Evolutionary conservation across 495 filamentous ascomycete genomes (phyloP), one percentile per base, ranked within the genome.

Genomic region (Friedmanniomyces endolithicus): DNA sequence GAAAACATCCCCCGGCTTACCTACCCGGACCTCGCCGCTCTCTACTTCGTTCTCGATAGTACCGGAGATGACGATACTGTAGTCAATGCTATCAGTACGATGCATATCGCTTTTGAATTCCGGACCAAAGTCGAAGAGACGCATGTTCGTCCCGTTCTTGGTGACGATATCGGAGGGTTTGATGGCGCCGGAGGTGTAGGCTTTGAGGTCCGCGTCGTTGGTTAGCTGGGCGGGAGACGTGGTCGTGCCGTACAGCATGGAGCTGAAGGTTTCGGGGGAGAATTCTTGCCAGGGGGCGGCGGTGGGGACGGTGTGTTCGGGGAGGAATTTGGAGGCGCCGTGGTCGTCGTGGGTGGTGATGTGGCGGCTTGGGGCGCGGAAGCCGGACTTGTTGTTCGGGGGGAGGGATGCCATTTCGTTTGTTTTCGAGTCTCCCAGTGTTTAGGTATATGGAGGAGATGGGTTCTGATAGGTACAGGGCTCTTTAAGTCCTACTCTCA

Each of bases 61-160:
- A 0, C 86, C 86, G 62, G 87, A 83, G 14, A 90, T 54, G 23
- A 90, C 76, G 53, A 88, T 73, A 2, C 83, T 83, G 47, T 83
- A 88, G 59, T 90, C 86, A 1, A 90, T 64, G 17, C 76, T 81
- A 59, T 79, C 72, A 1, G 86, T 87, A 0, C 84, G 74, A 54
- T 89, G 86, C 76, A 89, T 78, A 39, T 71, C 68, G 53, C 70
- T 74, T 24, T 70, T 68, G 56, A 70, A 66, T 11, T 66, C 70
- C 0, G 81, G 81, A 0, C 68, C 66, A 34, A 84, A 78, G 60
- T 85, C 81, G 16, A 83, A 79, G 52, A 72, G 72, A 11, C 81
- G 73, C 1, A 76, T 66, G 1, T 82, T 75, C 1, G 74, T 78
- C n/a, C 77, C 76, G 55, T 64, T 65, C 22, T 60, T 60, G 22